phyloP scores from a whole-genome alignment of 2,329 filamentous ascomycete genomes.

The Aspergillus fijiensis region DNA sequence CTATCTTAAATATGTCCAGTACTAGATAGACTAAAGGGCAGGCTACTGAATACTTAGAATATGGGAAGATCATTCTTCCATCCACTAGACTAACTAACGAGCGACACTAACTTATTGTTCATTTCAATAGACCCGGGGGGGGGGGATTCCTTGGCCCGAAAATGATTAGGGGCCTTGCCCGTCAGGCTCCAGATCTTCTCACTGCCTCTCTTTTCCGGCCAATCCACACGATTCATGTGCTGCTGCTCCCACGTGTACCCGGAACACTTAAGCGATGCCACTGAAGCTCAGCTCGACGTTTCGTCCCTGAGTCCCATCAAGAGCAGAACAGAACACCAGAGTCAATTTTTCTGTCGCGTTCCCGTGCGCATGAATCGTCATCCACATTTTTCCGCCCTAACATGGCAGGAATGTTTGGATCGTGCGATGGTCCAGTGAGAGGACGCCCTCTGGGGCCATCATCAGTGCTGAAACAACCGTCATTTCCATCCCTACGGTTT shows the following conservation, averaged over 20 bases:
- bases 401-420: conserved; percentile 9
- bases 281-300: too few species aligned
- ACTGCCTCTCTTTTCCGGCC: neutral
- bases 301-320: too few species aligned
- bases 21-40: too few species aligned
- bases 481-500: conserved; percentile 21
- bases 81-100: neutral
- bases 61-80: too few species aligned
- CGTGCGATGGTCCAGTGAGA: neutral
- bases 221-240: neutral
- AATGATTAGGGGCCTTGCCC: neutral
- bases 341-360: neutral
- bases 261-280: too few species aligned
- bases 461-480: conserved; percentile 15
- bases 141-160: neutral
- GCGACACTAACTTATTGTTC: neutral
- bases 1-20: neutral
- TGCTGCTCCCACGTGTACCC: too few species aligned
- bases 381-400: conserved; percentile 6
- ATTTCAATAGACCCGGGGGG: neutral
- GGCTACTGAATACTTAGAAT: neutral
- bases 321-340: neutral
- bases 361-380: neutral
- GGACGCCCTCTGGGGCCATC: neutral
- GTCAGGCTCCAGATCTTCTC: too few species aligned